These are phyloP conservation scores for Saccharomyces paradoxus DNA, from an alignment of 805 yeast species.

Conservation along the genomic window DNA sequence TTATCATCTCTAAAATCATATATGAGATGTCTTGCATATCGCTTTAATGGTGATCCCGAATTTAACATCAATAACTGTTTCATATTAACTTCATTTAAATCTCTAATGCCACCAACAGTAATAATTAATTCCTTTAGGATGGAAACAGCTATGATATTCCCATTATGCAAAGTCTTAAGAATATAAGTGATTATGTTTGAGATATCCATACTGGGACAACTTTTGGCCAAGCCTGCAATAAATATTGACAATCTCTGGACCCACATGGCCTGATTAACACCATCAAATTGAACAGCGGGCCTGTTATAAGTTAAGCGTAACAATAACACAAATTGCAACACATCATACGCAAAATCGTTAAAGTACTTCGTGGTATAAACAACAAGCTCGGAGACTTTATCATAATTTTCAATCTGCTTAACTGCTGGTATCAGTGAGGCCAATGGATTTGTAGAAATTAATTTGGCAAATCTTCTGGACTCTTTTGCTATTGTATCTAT, in stretches of 20 bases:
- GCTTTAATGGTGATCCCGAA: slow-evolving; percentile 52
- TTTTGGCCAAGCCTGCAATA: slow-evolving; percentile 60
- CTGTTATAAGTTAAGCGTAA: slow-evolving; percentile 65
- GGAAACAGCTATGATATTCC: slow-evolving; percentile 51
- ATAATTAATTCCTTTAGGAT: slow-evolving; percentile 59
- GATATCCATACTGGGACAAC: slow-evolving; percentile 49
- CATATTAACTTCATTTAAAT: slow-evolving; percentile 56
- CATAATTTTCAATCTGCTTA: slow-evolving; percentile 85
- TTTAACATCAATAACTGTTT: slow-evolving; percentile 59
- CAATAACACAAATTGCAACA: slow-evolving; percentile 62
- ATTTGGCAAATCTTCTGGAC: slow-evolving; percentile 64
- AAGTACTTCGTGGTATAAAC: slow-evolving; percentile 73
- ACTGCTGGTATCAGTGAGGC: slow-evolving; percentile 65
- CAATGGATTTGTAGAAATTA: slow-evolving; percentile 69
- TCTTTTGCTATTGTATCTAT: slow-evolving; percentile 66
- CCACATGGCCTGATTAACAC: slow-evolving; percentile 78
- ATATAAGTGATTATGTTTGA: slow-evolving; percentile 53
- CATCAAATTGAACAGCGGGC: slow-evolving; percentile 62
- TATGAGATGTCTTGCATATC: slow-evolving; percentile 48
- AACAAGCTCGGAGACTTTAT: slow-evolving; percentile 69
- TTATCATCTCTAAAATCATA: slow-evolving; percentile 42
- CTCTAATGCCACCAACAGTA: slow-evolving; percentile 73
- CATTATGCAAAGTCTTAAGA: slow-evolving; percentile 52
- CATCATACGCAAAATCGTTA: slow-evolving; percentile 78
- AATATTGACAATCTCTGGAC: slow-evolving; percentile 73